These are phyloP conservation scores for Nevesoporus exiguus DNA, from an alignment of 768 basidiomycete species.

Conservation along the genomic window DNA sequence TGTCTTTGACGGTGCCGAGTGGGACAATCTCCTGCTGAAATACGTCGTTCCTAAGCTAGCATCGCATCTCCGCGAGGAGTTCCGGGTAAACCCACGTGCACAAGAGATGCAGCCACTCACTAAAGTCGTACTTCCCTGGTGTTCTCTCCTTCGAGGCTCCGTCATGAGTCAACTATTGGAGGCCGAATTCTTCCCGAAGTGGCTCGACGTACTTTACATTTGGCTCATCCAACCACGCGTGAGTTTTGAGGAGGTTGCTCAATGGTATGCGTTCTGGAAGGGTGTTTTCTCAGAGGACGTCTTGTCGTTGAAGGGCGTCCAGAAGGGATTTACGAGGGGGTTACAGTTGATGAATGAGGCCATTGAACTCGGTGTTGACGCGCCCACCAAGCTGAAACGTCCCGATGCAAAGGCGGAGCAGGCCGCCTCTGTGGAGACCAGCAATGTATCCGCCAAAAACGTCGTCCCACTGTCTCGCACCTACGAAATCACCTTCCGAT, in stretches of 20 bases:
- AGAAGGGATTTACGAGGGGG: conserved; percentile 81
- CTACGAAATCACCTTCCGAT: conserved; percentile 88
- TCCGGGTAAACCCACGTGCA: conserved; percentile 85
- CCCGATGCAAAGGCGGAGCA: conserved; percentile 62
- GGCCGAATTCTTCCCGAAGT: conserved; percentile 94
- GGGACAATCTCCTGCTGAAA: conserved; percentile 89
- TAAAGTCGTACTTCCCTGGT: conserved; percentile 70
- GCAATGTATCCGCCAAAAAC: conserved; percentile 30
- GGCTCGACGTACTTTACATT: conserved; percentile 85
- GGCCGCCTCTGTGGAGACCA: conserved; percentile 30
- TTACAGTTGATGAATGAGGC: conserved; percentile 94
- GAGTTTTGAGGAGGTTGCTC: conserved; percentile 88
- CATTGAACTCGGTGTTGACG: conserved; percentile 79
- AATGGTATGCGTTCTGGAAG: conserved; percentile 95
- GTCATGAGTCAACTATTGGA: conserved; percentile 84
- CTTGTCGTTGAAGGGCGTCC: conserved; percentile 61
- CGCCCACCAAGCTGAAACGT: conserved; percentile 60
- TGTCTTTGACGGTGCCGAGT: conserved; percentile 77
- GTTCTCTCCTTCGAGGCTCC: conserved; percentile 63
- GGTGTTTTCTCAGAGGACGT: conserved; percentile 65
- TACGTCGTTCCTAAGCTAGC: conserved; percentile 92
- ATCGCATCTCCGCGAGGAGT: conserved; percentile 73
- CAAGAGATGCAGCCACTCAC: conserved; percentile 85
- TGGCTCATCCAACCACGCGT: conserved; percentile 91
- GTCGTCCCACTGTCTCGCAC: conserved; percentile 46